A percentile compares a stretch with the other conserved stretches of the same genome.
These are phyloP conservation scores for Zygotorulaspora sp. DNA, from an alignment of 805 yeast genomes.

Conservation along the genomic window DNA sequence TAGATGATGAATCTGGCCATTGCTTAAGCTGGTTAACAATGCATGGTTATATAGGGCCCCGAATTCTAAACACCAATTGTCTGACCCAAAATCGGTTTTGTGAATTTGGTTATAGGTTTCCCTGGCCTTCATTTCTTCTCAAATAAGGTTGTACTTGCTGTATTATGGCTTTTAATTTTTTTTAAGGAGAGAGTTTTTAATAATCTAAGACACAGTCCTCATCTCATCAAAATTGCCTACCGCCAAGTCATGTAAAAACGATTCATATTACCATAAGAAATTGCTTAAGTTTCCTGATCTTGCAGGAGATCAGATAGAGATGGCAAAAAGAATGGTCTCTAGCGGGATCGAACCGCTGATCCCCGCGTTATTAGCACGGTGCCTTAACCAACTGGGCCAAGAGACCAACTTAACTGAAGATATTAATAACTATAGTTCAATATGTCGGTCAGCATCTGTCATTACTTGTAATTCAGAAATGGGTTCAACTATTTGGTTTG, in stretches of 20 bases:
- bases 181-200: too few relatives aligned
- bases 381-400: constrained; percentile 39
- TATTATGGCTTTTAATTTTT: too few relatives aligned
- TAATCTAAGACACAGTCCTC: too few relatives aligned
- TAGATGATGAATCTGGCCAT: constrained; percentile 29
- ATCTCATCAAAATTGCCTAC: too few relatives aligned
- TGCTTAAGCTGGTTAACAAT: constrained; percentile 28
- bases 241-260: too few relatives aligned
- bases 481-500: too few relatives aligned
- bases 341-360: constrained; percentile 39
- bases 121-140: constrained; percentile 3
- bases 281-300: too few relatives aligned
- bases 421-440: too few relatives aligned
- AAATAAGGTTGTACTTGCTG: too few relatives aligned
- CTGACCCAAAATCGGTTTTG: constrained; percentile 21
- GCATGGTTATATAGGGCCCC: constrained; percentile 29
- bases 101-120: constrained; percentile 11
- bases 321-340: constrained; percentile 30
- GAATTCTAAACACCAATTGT: constrained; percentile 32
- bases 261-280: too few relatives aligned
- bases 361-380: constrained; percentile 38
- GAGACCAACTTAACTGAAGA: constrained; percentile 20
- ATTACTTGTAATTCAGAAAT: too few relatives aligned
- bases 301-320: too few relatives aligned
- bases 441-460: not conserved